Percentiles rank a stretch among this genome's conserved stretches.
phyloP scores from a whole-genome alignment of 371 early-diverging fungal species.

The Circinella umbellata region DNA sequence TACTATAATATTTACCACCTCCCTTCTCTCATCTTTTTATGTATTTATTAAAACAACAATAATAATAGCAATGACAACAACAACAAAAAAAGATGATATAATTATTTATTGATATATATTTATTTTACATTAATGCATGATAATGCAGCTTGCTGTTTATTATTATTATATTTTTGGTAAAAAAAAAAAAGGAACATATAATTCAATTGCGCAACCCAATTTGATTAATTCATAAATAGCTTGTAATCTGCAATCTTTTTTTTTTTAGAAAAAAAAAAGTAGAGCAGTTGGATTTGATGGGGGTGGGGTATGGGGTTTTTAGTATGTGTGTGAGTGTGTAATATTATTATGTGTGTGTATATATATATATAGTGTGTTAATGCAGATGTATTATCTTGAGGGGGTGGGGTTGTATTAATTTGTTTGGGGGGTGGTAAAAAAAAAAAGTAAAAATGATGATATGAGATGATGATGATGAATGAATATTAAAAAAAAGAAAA shows the following conservation, averaged over 20 bases:
- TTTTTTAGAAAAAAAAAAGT: not conserved
- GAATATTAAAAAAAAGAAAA: not conserved
- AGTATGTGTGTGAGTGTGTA: not conserved
- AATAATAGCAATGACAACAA: too few species aligned
- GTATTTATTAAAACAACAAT: too few species aligned
- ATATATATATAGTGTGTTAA: not conserved
- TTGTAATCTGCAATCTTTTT: constrained; percentile 7
- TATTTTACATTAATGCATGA: constrained; percentile 3
- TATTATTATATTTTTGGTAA: not conserved
- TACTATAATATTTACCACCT: too few species aligned
- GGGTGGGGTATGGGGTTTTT: not conserved
- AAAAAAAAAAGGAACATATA: constrained; percentile 3
- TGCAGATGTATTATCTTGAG: not conserved
- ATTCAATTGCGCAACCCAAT: constrained; percentile 9
- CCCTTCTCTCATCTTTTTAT: too few species aligned
- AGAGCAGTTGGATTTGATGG: not conserved
- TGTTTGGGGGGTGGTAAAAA: too few species aligned
- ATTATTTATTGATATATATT: too few species aligned
- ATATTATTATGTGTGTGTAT: not conserved
- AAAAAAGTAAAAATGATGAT: not conserved
- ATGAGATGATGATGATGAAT: not conserved
- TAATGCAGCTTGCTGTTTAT: not conserved
- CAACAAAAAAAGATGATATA: too few species aligned
- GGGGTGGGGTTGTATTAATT: not conserved
- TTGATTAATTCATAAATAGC: constrained; percentile 6